phyloP scores from a whole-genome alignment of 2,329 filamentous ascomycete species.

The Xylariaceae sp. region DNA sequence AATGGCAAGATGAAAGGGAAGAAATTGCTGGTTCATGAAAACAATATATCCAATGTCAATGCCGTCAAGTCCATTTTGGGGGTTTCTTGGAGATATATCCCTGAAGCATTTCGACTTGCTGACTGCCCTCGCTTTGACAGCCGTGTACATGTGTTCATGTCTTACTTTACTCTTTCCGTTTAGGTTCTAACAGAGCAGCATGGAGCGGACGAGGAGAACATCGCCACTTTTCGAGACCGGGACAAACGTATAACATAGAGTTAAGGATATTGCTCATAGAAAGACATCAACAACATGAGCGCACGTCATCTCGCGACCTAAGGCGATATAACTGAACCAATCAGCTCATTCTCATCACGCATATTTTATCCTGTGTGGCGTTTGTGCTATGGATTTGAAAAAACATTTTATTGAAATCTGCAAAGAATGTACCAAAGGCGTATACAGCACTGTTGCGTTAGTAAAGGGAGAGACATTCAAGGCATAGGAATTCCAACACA shows the following conservation, averaged over 20 bases:
- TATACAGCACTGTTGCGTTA: neutral
- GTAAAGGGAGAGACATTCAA: slow-evolving; percentile 1
- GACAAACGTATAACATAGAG: too few species aligned
- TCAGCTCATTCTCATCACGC: too few species aligned
- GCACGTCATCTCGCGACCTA: too few species aligned
- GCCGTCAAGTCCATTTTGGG: neutral
- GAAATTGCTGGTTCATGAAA: slow-evolving; percentile 35
- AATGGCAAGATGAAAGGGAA: slow-evolving; percentile 58
- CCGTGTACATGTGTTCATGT: neutral
- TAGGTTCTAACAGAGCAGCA: too few species aligned
- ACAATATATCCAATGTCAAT: slow-evolving; percentile 20
- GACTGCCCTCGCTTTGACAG: neutral
- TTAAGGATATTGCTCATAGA: too few species aligned
- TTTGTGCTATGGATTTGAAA: neutral
- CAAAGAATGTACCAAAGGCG: neutral
- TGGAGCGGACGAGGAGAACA: too few species aligned
- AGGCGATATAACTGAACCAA: too few species aligned
- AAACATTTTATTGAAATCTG: neutral
- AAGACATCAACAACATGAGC: too few species aligned
- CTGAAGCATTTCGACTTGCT: too few species aligned
- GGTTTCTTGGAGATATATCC: neutral
- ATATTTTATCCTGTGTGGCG: too few species aligned
- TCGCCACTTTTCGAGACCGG: too few species aligned
- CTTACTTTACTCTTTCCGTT: too few species aligned
- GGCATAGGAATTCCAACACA: neutral